phyloP scores from a whole-genome alignment of 768 basidiomycete genomes.

The Megacollybia marginata region DNA sequence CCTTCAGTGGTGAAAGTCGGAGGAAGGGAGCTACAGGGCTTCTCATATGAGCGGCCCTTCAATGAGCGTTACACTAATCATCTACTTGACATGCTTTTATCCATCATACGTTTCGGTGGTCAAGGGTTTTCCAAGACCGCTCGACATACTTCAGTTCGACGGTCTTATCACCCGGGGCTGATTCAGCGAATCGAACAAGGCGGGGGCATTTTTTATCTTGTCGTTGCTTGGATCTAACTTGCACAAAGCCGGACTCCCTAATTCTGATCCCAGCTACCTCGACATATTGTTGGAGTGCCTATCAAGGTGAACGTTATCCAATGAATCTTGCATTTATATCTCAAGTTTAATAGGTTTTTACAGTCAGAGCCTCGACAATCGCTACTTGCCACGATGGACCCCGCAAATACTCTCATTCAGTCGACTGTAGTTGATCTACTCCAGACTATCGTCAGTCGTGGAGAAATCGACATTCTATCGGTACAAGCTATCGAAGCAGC shows the following conservation, averaged over 20 bases:
- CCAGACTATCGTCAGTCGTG: slow-evolving; percentile 74
- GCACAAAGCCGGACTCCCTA: slow-evolving; percentile 25
- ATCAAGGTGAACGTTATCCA: slow-evolving; percentile 43
- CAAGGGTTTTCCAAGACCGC: slow-evolving; percentile 80
- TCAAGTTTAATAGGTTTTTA: slow-evolving; percentile 44
- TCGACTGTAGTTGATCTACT: slow-evolving; percentile 73
- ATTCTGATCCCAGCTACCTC: slow-evolving; percentile 61
- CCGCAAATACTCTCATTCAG: slow-evolving; percentile 61
- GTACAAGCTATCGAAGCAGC: slow-evolving; percentile 63
- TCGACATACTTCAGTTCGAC: slow-evolving; percentile 52
- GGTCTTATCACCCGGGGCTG: slow-evolving; percentile 58
- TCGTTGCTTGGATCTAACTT: slow-evolving; percentile 10
- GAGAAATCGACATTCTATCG: slow-evolving; percentile 58
- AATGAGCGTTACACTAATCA: slow-evolving; percentile 72
- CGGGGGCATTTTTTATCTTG: slow-evolving; percentile 23
- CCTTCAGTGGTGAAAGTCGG: slow-evolving; percentile 43
- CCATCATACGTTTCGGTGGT: slow-evolving; percentile 80
- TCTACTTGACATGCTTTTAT: slow-evolving; percentile 69
- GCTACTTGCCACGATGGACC: slow-evolving; percentile 43
- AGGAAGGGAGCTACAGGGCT: slow-evolving; percentile 61
- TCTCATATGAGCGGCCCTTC: slow-evolving; percentile 64
- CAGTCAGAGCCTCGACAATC: slow-evolving; percentile 65
- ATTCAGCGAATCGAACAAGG: slow-evolving; percentile 54
- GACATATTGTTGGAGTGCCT: slow-evolving; percentile 71
- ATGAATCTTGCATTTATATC: slow-evolving; percentile 1